Evolutionary conservation across 176 grass and related monocot genomes (phyloP).

Genomic region (Oryza officinalis): DNA sequence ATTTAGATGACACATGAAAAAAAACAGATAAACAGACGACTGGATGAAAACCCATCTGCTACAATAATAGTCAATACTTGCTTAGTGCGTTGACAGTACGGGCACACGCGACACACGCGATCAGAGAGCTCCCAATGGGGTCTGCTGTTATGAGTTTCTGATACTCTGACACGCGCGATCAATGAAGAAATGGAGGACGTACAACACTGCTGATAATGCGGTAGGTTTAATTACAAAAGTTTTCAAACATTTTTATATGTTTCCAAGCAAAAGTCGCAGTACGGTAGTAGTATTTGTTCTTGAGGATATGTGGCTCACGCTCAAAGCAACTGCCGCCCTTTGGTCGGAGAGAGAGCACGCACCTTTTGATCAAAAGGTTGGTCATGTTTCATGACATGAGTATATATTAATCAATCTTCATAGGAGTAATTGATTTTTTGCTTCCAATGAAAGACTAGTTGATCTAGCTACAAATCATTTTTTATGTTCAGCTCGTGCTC

Average conservation of each 20-base stretch:
- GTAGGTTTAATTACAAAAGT: slow-evolving; percentile 28
- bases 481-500: background rate
- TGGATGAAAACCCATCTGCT: no score
- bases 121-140: no score
- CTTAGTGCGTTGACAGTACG: background rate
- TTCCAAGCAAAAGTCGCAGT: slow-evolving; percentile 6
- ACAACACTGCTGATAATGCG: slow-evolving; percentile 33
- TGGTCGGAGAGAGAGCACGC: slow-evolving; percentile 17
- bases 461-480: background rate
- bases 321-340: slow-evolving; percentile 37
- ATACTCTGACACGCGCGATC: slow-evolving; percentile 2
- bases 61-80: no score
- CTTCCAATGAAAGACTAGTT: background rate
- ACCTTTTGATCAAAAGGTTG: background rate
- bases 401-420: background rate
- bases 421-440: background rate
- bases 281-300: background rate
- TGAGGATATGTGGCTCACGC: background rate
- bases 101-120: no score
- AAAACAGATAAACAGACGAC: no score
- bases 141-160: background rate
- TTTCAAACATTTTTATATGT: slow-evolving; percentile 29
- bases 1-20: no score
- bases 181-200: background rate
- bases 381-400: background rate